phyloP scores from a whole-genome alignment of 2,329 filamentous ascomycete genomes.

The Paecilomyces niveus region DNA sequence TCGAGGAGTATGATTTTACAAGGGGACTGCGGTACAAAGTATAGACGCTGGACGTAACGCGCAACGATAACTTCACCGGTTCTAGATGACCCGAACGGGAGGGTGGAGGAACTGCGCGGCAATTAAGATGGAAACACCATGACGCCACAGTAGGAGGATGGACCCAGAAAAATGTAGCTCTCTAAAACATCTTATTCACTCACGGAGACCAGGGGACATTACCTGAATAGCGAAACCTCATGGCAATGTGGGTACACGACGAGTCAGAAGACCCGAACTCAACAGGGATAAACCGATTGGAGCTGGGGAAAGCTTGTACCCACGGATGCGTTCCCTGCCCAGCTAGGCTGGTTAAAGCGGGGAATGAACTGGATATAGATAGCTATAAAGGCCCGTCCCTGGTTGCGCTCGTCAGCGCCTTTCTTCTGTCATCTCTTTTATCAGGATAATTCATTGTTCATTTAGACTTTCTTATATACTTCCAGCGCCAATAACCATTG shows the following conservation, averaged over 20 bases:
- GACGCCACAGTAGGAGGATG: background rate
- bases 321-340: background rate
- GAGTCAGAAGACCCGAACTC: background rate
- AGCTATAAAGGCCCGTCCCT: background rate
- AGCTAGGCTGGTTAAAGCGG: background rate
- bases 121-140: background rate
- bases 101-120: background rate
- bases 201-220: background rate
- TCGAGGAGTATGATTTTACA: background rate
- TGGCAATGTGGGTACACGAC: background rate
- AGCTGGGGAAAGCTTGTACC: background rate
- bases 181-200: background rate
- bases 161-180: too few species aligned
- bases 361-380: background rate
- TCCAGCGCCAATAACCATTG: background rate
- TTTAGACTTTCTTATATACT: background rate
- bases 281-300: background rate
- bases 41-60: background rate
- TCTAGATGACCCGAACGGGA: background rate
- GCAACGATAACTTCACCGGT: too few species aligned
- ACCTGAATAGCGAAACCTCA: background rate
- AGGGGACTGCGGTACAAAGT: background rate
- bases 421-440: background rate
- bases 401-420: background rate
- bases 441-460: background rate